Base-by-base conservation (phyloP, 2,329 filamentous ascomycete species). In the Penicillium sp. region DNA sequence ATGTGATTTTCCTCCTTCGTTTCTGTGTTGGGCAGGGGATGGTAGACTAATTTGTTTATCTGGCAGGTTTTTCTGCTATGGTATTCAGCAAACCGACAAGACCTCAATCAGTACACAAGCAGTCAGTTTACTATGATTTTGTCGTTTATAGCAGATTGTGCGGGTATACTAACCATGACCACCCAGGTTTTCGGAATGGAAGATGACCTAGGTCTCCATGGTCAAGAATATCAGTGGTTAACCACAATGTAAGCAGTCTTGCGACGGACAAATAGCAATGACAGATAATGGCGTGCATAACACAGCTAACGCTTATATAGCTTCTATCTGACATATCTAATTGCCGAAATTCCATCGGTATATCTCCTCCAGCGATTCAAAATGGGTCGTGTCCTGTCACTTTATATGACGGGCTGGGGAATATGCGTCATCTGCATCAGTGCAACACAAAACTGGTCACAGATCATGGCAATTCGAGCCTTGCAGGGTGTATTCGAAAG, bases 41-140 rank as follows among this genome's bases (percentile, higher is more conserved):
- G 7, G 2, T 46, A n/a, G 12, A 46, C 24, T 9, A 26, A 6
- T 5, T 7, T 21, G 6, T 21, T 47, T 23, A 24, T 21, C n/a
- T 8, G 18, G 24, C 23, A 64, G 62, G 57, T 64, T 61, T 54
- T 65, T 70, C 57, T 79, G 76, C 60, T 79, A 79, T 57, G 78
- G 78, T 35, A 75, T 79, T 49, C 78, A 80, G 59, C 77, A 79
- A 61, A 73, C 71, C 0, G 77, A 79, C 63, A 79, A 79, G 63
- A 79, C 75, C 1, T 71, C 73, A 0, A 65, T 75, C 16, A 66
- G 72, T 20, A 71, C 66, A 0, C 73, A 76, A 50, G 73, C 74
- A 16, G 40, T 55, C 9, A 16, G 47, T 6, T 5, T 23, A 18
- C 28, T 33, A n/a, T n/a, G 26, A 12, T 28, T n/a, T n/a, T 33